Conservation (phyloP, 352 stramenopile species). For the Sclerospora graminicola region DNA sequence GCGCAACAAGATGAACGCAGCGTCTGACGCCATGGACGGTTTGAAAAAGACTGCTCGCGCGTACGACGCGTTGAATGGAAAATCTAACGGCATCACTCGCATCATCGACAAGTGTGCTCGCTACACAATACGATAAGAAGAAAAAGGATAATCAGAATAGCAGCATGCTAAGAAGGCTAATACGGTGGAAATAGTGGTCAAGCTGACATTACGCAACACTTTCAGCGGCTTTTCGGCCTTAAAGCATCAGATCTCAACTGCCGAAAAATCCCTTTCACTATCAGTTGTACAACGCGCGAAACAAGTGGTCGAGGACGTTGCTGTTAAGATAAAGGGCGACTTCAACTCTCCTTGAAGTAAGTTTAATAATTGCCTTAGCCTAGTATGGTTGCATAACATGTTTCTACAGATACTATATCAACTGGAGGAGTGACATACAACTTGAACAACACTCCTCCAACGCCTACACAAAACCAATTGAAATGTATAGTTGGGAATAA, state of each 20-base stretch:
- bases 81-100: slow-evolving; percentile 10
- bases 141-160: slow-evolving; percentile 1
- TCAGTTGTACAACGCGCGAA: slow-evolving; percentile 14
- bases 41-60: slow-evolving; percentile 12
- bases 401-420: too few relatives aligned
- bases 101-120: slow-evolving; percentile 10
- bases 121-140: slow-evolving; percentile 8
- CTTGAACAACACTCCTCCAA: too few relatives aligned
- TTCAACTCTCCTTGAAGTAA: not conserved
- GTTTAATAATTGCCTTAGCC: too few relatives aligned
- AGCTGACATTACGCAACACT: slow-evolving; percentile 10
- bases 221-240: slow-evolving; percentile 10
- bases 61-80: slow-evolving; percentile 15
- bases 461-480: too few relatives aligned
- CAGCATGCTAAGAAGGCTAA: slow-evolving; percentile 1
- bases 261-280: slow-evolving; percentile 12
- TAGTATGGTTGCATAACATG: too few relatives aligned
- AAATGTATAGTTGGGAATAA: too few relatives aligned
- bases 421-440: too few relatives aligned
- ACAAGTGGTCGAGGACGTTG: slow-evolving; percentile 12
- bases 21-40: slow-evolving; percentile 2
- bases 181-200: slow-evolving; percentile 16
- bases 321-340: slow-evolving; percentile 13
- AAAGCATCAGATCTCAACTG: slow-evolving; percentile 13
- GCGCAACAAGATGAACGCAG: slow-evolving; percentile 8